A percentile compares a stretch with the other conserved stretches of the same genome.
These are phyloP conservation scores for Poa annua DNA, from an alignment of 176 grass and related monocot genomes.

Conservation along the genomic window DNA sequence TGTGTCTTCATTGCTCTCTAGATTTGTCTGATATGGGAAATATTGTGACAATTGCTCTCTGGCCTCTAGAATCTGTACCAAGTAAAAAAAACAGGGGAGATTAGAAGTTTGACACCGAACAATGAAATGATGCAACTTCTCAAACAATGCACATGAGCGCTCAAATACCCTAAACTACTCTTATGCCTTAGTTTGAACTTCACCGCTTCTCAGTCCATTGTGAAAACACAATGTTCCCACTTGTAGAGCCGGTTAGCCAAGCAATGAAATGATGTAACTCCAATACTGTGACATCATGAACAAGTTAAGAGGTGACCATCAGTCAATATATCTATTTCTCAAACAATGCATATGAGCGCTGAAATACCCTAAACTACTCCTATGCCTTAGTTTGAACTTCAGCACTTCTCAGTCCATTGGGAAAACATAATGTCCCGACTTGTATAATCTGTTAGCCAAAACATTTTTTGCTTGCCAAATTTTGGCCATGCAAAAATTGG, in stretches of 20 bases:
- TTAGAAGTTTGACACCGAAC: conserved; percentile 37
- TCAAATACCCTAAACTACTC: no score
- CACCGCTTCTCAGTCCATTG: background rate
- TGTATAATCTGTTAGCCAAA: background rate
- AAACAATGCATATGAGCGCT: background rate
- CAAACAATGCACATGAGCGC: no score
- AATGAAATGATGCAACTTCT: conserved; percentile 1
- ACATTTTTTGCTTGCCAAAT: background rate
- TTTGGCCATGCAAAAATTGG: background rate
- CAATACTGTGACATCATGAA: background rate
- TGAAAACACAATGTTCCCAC: background rate
- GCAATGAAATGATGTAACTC: conserved; percentile 13
- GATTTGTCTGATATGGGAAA: conserved; percentile 47
- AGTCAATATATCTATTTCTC: conserved; percentile 4
- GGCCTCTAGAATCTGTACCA: conserved; percentile 64
- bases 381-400: conserved; percentile 2
- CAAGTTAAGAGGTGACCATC: background rate
- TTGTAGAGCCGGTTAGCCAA: background rate
- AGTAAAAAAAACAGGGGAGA: conserved; percentile 26
- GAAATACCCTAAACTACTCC: conserved; percentile 9
- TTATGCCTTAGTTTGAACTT: no score
- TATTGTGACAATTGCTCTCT: conserved; percentile 55
- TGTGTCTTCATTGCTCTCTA: conserved; percentile 38
- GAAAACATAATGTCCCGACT: background rate
- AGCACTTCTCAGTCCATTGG: background rate